phyloP scores from a whole-genome alignment of 768 basidiomycete genomes.

The Mrakia blollopis region DNA sequence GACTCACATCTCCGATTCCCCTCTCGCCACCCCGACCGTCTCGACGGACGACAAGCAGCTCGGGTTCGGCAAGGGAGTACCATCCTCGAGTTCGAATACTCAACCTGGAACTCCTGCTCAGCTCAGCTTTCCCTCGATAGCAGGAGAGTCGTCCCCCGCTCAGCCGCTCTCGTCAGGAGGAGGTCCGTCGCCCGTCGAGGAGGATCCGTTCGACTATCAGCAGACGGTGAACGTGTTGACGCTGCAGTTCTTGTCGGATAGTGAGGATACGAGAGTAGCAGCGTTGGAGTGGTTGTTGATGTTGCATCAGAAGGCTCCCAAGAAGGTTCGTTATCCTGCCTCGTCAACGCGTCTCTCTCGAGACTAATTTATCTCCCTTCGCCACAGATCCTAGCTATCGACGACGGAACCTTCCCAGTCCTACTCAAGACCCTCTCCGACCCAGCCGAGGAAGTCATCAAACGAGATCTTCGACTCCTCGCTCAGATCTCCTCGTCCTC shows the following conservation, averaged over 20 bases:
- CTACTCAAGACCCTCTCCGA: slow-evolving; percentile 93
- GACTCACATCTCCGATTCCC: slow-evolving; percentile 11
- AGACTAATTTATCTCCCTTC: background rate
- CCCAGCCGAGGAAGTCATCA: slow-evolving; percentile 95
- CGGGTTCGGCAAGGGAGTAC: background rate
- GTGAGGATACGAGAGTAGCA: slow-evolving; percentile 91
- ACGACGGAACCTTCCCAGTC: slow-evolving; percentile 94
- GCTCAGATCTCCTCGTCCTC: slow-evolving; percentile 88
- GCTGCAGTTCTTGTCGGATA: slow-evolving; percentile 89
- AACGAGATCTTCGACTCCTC: slow-evolving; percentile 87
- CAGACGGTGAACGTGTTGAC: slow-evolving; percentile 88
- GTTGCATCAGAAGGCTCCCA: slow-evolving; percentile 96
- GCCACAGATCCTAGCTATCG: slow-evolving; percentile 86
- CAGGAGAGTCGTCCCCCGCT: background rate
- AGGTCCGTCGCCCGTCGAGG: slow-evolving; percentile 46
- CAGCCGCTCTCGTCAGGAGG: background rate
- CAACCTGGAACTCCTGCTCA: background rate
- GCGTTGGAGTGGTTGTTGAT: slow-evolving; percentile 97
- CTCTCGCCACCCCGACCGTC: slow-evolving; percentile 5
- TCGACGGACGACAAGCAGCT: slow-evolving; percentile 12
- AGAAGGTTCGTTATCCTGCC: slow-evolving; percentile 57
- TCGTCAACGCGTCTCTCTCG: background rate
- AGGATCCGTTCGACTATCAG: slow-evolving; percentile 83
- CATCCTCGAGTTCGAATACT: background rate
- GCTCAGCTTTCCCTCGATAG: background rate